phyloP scores from a whole-genome alignment of 148 eudicot genomes.

The Oxyria digyna region DNA sequence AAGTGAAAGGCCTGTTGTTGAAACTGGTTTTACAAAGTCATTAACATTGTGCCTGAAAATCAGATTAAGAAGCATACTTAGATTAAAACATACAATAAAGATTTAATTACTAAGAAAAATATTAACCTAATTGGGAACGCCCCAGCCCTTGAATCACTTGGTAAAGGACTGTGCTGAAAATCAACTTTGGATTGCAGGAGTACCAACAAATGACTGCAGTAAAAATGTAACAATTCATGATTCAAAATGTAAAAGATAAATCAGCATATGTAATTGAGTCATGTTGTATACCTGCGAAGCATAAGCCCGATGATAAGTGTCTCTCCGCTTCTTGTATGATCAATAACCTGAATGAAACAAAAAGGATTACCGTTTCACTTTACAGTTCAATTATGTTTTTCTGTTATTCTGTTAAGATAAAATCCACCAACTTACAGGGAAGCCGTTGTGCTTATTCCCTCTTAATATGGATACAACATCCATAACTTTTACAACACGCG shows the following conservation, averaged over 20 bases:
- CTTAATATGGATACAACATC: slow-evolving; percentile 69
- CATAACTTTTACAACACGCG: slow-evolving; percentile 74
- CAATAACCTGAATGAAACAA: slow-evolving; percentile 51
- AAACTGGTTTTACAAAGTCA: slow-evolving; percentile 93
- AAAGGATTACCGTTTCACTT: slow-evolving; percentile 3
- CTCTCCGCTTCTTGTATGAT: slow-evolving; percentile 83
- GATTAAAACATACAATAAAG: background rate
- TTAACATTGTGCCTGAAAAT: slow-evolving; percentile 71
- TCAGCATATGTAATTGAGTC: slow-evolving; percentile 2
- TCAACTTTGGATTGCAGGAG: slow-evolving; percentile 95
- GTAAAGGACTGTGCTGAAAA: slow-evolving; percentile 88
- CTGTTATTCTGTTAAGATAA: too few species aligned
- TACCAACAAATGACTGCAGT: slow-evolving; percentile 83
- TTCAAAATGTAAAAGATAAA: background rate
- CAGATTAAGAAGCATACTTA: background rate
- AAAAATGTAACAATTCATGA: slow-evolving; percentile 4
- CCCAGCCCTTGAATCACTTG: slow-evolving; percentile 68
- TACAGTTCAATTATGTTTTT: too few species aligned
- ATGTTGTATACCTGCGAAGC: slow-evolving; percentile 69
- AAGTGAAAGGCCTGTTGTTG: slow-evolving; percentile 73
- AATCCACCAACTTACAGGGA: slow-evolving; percentile 62
- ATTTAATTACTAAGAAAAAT: background rate
- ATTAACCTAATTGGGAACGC: slow-evolving; percentile 64
- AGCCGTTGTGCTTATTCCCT: slow-evolving; percentile 89
- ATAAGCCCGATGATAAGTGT: slow-evolving; percentile 79